Conservation (phyloP, 352 stramenopile genomes). For the Phytophthora europaea region DNA sequence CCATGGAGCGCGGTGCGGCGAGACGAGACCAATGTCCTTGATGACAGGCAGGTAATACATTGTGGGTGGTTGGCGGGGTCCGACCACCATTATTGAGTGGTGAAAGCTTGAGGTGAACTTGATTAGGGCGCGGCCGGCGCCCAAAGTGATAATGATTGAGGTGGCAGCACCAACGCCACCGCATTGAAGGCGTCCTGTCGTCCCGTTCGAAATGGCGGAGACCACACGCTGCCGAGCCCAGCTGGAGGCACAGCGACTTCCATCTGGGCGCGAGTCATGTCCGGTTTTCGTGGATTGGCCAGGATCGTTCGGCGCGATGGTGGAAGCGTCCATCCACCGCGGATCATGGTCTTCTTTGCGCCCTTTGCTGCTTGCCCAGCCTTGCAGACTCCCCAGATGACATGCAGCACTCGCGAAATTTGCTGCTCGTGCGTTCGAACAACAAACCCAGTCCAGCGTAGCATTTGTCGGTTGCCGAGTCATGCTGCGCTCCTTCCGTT, state of each 20-base stretch:
- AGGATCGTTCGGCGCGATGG: conserved; percentile 33
- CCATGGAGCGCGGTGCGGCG: conserved; percentile 1
- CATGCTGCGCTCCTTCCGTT: conserved; percentile 34
- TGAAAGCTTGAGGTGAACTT: conserved; percentile 4
- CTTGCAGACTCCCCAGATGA: conserved; percentile 13
- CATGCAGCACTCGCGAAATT: conserved; percentile 29
- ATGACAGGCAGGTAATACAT: neutral
- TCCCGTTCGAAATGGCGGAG: conserved; percentile 16
- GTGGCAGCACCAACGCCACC: neutral
- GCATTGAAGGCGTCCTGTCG: conserved; percentile 16
- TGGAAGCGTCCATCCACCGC: conserved; percentile 25
- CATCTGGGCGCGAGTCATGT: conserved; percentile 33
- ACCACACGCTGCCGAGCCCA: conserved; percentile 17
- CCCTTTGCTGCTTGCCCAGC: conserved; percentile 9
- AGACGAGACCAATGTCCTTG: neutral
- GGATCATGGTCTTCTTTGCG: conserved; percentile 18
- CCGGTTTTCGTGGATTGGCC: conserved; percentile 26
- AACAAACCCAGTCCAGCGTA: neutral
- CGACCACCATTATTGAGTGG: conserved; percentile 6
- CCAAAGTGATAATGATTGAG: neutral
- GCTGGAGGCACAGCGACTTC: conserved; percentile 27
- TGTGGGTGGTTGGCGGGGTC: neutral
- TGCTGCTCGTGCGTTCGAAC: conserved; percentile 26
- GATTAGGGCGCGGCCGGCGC: neutral
- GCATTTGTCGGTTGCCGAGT: conserved; percentile 6